Base-by-base conservation (phyloP, 2,329 filamentous ascomycete species). In the Xylariaceae sp. region DNA sequence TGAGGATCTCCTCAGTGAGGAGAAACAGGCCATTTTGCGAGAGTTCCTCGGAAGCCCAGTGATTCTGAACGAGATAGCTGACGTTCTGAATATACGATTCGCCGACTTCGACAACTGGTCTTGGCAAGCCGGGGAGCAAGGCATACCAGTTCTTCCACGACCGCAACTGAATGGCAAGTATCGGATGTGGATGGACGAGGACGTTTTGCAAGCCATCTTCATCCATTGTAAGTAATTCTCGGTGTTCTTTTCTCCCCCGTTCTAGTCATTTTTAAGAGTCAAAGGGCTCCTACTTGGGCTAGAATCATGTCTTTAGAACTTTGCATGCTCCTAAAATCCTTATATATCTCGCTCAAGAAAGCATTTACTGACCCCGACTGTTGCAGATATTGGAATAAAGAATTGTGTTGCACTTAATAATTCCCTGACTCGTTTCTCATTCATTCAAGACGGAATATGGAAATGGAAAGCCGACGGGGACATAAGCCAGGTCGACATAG, bases 161-260 rank as follows among this genome's bases (percentile, higher is more conserved):
- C 74, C 72, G 33, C 74, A 76, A 31, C 58, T 76, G 21, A 79
- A 78, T 49, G 77, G 77, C 1, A 78, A 77, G 55, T 79, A 77
- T 56, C 71, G 75, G 1, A 76, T 78, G 49, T 77, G 76, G 73
- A 75, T 77, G 68, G 76, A 79, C 53, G 76, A 79, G 52, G 76
- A 79, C 45, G 72, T 79, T 9, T 65, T 79, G 14, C 76, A 79
- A 58, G 72, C 75, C n/a, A 73, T 79, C 11, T 78, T 79, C 53
- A 70, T 77, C 12, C 75, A 79, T 49, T 77, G n/a, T n/a, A n/a
- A n/a, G n/a, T n/a, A n/a, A n/a, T n/a, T n/a, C n/a, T n/a, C n/a
- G n/a, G n/a, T n/a, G n/a, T n/a, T n/a, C n/a, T n/a, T n/a, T n/a
- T n/a, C n/a, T n/a, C n/a, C n/a, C n/a, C n/a, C n/a, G n/a, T n/a